phyloP scores from a whole-genome alignment of 305 asterid species.

The Fraxinus sp. region DNA sequence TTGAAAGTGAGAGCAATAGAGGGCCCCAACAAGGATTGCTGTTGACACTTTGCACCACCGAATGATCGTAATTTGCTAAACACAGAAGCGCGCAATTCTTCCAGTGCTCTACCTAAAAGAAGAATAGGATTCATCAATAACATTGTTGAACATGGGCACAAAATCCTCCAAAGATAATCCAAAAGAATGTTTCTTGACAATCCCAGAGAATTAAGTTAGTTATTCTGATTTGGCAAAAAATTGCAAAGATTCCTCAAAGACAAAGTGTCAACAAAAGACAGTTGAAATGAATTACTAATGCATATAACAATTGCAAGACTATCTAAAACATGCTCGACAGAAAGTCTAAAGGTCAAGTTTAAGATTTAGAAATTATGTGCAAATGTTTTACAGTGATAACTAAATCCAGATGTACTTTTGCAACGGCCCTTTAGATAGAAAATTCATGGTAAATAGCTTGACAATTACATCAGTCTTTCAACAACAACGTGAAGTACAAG shows the following conservation, averaged over 20 bases:
- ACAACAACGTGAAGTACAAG: background rate
- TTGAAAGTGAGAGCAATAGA: conserved; percentile 83
- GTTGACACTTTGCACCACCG: conserved; percentile 71
- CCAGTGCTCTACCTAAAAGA: conserved; percentile 78
- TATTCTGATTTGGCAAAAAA: background rate
- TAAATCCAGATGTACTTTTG: background rate
- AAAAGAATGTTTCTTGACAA: background rate
- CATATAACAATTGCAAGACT: background rate
- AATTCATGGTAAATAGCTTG: background rate
- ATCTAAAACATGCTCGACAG: background rate
- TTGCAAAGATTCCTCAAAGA: background rate
- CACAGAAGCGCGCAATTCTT: conserved; percentile 77
- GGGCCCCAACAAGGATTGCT: conserved; percentile 70
- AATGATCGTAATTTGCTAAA: conserved; percentile 62
- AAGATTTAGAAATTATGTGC: background rate
- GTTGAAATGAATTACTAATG: background rate
- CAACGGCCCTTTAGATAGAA: background rate
- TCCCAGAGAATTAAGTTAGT: background rate
- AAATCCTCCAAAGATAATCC: background rate
- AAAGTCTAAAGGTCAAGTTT: background rate
- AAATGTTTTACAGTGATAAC: background rate
- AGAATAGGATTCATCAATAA: conserved; percentile 21
- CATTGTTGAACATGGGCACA: conserved; percentile 1
- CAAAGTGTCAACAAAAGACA: background rate
- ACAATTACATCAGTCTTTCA: background rate